Conservation (phyloP, 140 eudicot genomes). For the Flaveria floridana region DNA sequence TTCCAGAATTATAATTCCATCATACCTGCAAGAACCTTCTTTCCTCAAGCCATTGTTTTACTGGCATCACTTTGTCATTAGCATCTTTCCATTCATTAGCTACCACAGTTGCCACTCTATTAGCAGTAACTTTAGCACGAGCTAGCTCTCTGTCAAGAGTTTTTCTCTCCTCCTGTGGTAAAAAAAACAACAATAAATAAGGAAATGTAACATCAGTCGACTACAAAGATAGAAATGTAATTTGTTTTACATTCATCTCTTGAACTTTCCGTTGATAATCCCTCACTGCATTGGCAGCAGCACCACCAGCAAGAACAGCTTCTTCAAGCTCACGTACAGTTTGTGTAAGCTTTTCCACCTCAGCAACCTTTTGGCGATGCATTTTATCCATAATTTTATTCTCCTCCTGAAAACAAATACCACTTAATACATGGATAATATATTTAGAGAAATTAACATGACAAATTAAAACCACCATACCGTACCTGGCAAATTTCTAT, state of each 20-base stretch:
- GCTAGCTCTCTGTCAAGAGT: slow-evolving; percentile 90
- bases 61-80: slow-evolving; percentile 96
- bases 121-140: slow-evolving; percentile 90
- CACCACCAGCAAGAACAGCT: slow-evolving; percentile 99
- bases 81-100: slow-evolving; percentile 98
- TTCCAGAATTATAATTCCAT: slow-evolving; percentile 2
- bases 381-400: slow-evolving; percentile 86
- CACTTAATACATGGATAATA: not conserved
- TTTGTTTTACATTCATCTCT: slow-evolving; percentile 75
- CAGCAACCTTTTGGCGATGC: slow-evolving; percentile 97
- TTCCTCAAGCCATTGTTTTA: slow-evolving; percentile 95
- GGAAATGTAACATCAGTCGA: slow-evolving; percentile 10
- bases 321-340: slow-evolving; percentile 95
- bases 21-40: slow-evolving; percentile 84
- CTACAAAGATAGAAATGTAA: not conserved
- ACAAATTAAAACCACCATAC: slow-evolving; percentile 6
- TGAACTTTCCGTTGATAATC: slow-evolving; percentile 97
- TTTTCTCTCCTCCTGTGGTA: slow-evolving; percentile 76
- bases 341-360: slow-evolving; percentile 93
- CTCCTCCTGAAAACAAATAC: slow-evolving; percentile 59
- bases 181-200: slow-evolving; percentile 22
- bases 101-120: slow-evolving; percentile 88
- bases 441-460: not conserved
- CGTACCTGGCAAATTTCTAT: slow-evolving; percentile 93
- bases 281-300: slow-evolving; percentile 97